phyloP scores from a whole-genome alignment of 257 asterid species.

The Schizonepeta tenuifolia region DNA sequence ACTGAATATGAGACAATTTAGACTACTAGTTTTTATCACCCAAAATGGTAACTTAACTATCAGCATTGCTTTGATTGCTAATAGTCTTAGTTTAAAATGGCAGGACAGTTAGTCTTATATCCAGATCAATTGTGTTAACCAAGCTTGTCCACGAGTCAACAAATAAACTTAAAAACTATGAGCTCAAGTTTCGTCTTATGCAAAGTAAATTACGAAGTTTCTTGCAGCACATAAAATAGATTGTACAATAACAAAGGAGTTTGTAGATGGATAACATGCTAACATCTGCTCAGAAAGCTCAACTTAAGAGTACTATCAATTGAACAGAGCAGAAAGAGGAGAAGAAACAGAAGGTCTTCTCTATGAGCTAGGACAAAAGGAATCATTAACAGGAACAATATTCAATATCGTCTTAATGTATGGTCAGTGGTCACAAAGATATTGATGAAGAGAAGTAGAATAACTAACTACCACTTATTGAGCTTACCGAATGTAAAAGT shows the following conservation, averaged over 20 bases:
- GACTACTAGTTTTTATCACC: neutral
- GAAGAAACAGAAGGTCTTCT: slow-evolving; percentile 7
- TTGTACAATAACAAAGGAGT: slow-evolving; percentile 3
- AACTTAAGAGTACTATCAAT: slow-evolving; percentile 22
- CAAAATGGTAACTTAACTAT: neutral
- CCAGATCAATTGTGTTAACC: slow-evolving; percentile 17
- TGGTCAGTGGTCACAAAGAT: slow-evolving; percentile 4
- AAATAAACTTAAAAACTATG: neutral
- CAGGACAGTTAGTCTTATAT: neutral
- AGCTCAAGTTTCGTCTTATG: slow-evolving; percentile 14
- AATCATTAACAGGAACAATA: neutral
- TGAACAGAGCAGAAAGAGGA: slow-evolving; percentile 28
- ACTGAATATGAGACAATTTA: neutral
- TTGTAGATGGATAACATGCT: neutral
- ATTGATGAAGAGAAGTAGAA: slow-evolving; percentile 12
- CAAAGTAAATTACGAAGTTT: slow-evolving; percentile 11
- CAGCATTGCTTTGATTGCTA: neutral
- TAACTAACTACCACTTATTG: slow-evolving; percentile 6
- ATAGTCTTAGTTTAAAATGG: neutral
- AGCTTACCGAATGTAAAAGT: slow-evolving; percentile 87
- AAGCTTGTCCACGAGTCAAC: slow-evolving; percentile 23
- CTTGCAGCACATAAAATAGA: slow-evolving; percentile 13
- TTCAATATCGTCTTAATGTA: neutral
- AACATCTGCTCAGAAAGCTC: slow-evolving; percentile 17
- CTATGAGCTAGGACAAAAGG: neutral